Percentiles rank a stretch among this genome's conserved stretches.
Conservation (phyloP, 169 alveolate species). For the Plasmodium malariae region DNA sequence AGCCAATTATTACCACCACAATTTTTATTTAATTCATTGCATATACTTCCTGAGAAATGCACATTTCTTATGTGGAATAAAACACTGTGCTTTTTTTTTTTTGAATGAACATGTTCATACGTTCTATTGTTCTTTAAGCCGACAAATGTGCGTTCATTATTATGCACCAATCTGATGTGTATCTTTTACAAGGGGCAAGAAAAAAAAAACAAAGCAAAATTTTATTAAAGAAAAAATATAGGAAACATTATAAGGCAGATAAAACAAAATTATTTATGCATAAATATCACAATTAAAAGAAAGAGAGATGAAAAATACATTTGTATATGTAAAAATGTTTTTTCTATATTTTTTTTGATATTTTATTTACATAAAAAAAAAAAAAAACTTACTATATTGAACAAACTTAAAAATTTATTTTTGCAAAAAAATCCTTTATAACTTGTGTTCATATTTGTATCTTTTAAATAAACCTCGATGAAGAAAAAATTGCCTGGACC, state of each 20-base stretch:
- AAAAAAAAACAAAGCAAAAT: not conserved
- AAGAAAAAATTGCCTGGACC: no score
- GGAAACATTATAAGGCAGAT: no score
- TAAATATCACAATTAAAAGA: not conserved
- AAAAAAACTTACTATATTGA: constrained; percentile 45
- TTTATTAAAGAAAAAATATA: not conserved
- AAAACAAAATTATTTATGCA: not conserved
- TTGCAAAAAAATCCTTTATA: constrained; percentile 1
- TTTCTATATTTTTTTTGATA: not conserved
- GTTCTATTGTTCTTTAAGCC: not conserved
- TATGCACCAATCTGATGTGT: not conserved
- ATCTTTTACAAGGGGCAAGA: not conserved
- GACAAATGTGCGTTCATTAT: not conserved
- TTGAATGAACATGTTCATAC: not conserved
- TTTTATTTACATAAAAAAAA: constrained; percentile 12
- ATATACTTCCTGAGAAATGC: not conserved
- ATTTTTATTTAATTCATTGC: not conserved
- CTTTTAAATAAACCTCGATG: no score
- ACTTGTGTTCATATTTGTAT: no score
- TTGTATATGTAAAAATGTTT: not conserved
- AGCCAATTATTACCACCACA: not conserved
- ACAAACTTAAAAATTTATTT: constrained; percentile 11
- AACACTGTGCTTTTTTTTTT: not conserved
- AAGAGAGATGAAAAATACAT: not conserved
- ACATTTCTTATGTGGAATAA: not conserved